These are phyloP conservation scores for Xylariaceae sp. DNA, from an alignment of 2,329 filamentous ascomycete species.

Conservation along the genomic window DNA sequence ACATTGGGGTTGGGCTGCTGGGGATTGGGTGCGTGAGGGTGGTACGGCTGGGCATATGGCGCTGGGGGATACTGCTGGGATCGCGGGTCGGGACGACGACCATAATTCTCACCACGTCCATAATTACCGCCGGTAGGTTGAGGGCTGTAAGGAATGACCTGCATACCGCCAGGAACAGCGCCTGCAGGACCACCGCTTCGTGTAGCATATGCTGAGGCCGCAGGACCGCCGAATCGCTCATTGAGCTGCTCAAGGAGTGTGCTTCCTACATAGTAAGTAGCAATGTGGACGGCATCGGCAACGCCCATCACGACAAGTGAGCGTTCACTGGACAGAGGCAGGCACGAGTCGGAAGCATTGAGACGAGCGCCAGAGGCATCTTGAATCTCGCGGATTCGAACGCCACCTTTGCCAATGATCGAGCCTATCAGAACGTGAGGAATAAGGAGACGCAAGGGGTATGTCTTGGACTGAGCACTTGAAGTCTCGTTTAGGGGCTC, in stretches of 20 bases:
- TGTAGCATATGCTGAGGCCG: constrained; percentile 95
- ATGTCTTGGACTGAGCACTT: constrained; percentile 92
- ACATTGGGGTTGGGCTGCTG: constrained; percentile 60
- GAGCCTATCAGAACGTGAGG: constrained; percentile 97
- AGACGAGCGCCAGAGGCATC: constrained; percentile 94
- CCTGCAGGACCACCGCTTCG: constrained; percentile 90
- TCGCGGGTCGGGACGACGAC: constrained; percentile 67
- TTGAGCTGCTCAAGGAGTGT: constrained; percentile 97
- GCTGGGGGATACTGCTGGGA: constrained; percentile 72
- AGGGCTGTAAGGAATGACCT: constrained; percentile 96
- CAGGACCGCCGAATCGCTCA: constrained; percentile 91
- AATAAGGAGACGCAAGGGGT: constrained; percentile 89
- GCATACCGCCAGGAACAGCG: constrained; percentile 94
- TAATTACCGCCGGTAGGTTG: constrained; percentile 91
- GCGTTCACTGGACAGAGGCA: constrained; percentile 91
- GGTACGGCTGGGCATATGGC: constrained; percentile 72
- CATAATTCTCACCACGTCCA: constrained; percentile 83
- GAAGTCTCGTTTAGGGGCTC: constrained; percentile 86
- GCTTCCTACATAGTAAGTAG: constrained; percentile 96
- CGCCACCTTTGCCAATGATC: constrained; percentile 96
- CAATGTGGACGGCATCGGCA: constrained; percentile 96
- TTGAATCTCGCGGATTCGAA: constrained; percentile 96
- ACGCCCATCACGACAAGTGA: constrained; percentile 98
- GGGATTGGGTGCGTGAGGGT: constrained; percentile 55
- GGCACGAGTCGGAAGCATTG: constrained; percentile 91